phyloP scores from a whole-genome alignment of 1,284 basidiomycete species.

The Ustilago nuda region DNA sequence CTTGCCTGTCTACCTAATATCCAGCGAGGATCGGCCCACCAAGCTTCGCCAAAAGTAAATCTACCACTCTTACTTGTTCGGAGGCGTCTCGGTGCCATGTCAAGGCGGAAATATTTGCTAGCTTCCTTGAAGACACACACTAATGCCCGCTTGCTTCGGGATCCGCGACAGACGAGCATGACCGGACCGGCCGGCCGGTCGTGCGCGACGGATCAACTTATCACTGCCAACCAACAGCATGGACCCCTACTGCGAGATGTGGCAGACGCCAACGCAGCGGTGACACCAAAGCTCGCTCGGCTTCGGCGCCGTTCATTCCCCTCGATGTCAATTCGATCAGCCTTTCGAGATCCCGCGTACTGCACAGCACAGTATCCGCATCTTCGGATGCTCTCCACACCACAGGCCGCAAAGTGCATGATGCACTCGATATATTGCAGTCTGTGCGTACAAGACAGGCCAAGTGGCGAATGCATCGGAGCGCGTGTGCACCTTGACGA shows the following conservation, averaged over 20 bases:
- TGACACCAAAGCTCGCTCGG: not conserved
- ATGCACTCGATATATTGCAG: not conserved
- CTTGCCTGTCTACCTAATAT: not conserved
- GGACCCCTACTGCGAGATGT: not conserved
- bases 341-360: too few species aligned
- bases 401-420: not conserved
- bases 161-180: not conserved
- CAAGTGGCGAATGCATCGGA: conserved; percentile 17
- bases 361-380: too few species aligned
- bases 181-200: conserved; percentile 7
- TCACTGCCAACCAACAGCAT: not conserved
- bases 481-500: conserved; percentile 10
- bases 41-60: not conserved
- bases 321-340: not conserved
- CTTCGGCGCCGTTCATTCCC: not conserved
- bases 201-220: not conserved
- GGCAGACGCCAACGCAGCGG: not conserved
- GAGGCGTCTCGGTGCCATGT: not conserved
- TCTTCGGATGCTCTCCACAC: conserved; percentile 5
- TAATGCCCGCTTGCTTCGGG: not conserved
- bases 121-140: not conserved
- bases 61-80: not conserved
- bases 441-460: conserved; percentile 1
- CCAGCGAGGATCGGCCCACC: not conserved
- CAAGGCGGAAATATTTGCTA: not conserved